phyloP scores from a whole-genome alignment of 2,329 filamentous ascomycete genomes.

The Teratosphaeriaceae sp. region DNA sequence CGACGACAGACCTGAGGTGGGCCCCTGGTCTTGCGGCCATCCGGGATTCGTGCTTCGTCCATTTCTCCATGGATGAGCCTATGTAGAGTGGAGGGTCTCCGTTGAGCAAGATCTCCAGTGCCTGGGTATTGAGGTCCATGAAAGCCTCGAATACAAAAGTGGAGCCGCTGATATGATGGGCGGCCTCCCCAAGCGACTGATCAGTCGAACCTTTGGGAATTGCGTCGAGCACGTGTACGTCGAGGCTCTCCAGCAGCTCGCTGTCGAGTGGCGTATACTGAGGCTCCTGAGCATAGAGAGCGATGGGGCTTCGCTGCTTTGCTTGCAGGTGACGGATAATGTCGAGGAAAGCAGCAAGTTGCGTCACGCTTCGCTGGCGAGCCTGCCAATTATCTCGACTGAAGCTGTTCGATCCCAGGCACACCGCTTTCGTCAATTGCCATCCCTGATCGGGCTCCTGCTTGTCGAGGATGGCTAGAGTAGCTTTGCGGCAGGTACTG shows the following conservation, averaged over 20 bases:
- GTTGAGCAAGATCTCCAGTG: slow-evolving; percentile 12
- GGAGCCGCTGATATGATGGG: slow-evolving; percentile 6
- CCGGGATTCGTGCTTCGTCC: no score
- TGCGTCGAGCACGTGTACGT: neutral
- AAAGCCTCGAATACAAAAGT: slow-evolving; percentile 23
- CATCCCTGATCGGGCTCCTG: slow-evolving; percentile 16
- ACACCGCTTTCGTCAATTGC: slow-evolving; percentile 22
- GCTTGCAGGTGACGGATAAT: slow-evolving; percentile 13
- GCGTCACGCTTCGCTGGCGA: slow-evolving; percentile 25
- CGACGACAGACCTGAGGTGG: neutral
- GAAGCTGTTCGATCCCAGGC: slow-evolving; percentile 26
- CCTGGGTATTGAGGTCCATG: slow-evolving; percentile 17
- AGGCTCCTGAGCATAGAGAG: slow-evolving; percentile 25
- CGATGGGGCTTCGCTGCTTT: slow-evolving; percentile 3
- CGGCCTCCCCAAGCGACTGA: slow-evolving; percentile 2
- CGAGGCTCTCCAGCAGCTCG: slow-evolving; percentile 16
- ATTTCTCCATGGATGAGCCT: slow-evolving; percentile 17
- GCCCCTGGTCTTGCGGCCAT: no score
- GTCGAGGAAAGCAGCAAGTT: slow-evolving; percentile 27
- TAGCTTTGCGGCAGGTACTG: slow-evolving; percentile 16
- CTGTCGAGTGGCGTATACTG: slow-evolving; percentile 22
- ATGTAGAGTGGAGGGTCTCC: slow-evolving; percentile 16
- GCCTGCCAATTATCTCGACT: slow-evolving; percentile 24
- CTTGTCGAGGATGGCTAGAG: slow-evolving; percentile 14
- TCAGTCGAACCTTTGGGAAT: neutral